phyloP scores from a whole-genome alignment of 1,284 basidiomycete genomes.

The Ceratobasidium sp. region DNA sequence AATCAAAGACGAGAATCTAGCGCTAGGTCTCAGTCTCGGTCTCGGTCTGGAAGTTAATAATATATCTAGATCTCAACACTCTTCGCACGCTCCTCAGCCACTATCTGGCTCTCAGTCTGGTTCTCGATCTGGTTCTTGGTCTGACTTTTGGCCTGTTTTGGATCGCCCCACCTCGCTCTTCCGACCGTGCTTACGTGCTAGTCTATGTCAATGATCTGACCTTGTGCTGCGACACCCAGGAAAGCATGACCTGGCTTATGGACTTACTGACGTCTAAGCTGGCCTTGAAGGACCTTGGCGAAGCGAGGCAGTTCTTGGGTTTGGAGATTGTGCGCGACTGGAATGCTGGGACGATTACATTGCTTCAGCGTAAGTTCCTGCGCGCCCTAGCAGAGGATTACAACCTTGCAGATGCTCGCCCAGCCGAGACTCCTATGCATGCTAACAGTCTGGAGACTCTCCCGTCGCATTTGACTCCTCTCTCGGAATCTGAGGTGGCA shows the following conservation, averaged over 20 bases:
- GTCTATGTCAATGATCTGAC: conserved; percentile 59
- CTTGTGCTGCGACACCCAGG: conserved; percentile 51
- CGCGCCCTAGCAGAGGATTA: conserved; percentile 55
- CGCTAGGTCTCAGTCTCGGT: too few species aligned
- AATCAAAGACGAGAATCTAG: too few species aligned
- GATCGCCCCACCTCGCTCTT: background rate
- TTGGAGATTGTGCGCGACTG: conserved; percentile 57
- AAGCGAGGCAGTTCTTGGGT: conserved; percentile 57
- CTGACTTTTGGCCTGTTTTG: conserved; percentile 59
- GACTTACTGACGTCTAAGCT: background rate
- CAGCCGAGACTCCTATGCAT: conserved; percentile 52
- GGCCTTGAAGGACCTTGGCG: conserved; percentile 52
- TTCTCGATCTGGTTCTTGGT: too few species aligned
- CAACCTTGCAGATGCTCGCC: conserved; percentile 50
- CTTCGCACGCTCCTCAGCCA: too few species aligned
- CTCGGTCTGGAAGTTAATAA: too few species aligned
- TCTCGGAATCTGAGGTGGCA: background rate
- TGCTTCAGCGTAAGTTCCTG: conserved; percentile 57
- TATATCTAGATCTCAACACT: too few species aligned
- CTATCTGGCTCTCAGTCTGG: too few species aligned
- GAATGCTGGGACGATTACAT: conserved; percentile 52
- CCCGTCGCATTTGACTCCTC: background rate
- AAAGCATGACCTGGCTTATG: background rate
- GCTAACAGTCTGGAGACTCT: background rate
- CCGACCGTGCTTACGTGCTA: conserved; percentile 47